Evolutionary conservation across 2,329 filamentous ascomycete genomes (phyloP).

Genomic region (Saccharata proteae): DNA sequence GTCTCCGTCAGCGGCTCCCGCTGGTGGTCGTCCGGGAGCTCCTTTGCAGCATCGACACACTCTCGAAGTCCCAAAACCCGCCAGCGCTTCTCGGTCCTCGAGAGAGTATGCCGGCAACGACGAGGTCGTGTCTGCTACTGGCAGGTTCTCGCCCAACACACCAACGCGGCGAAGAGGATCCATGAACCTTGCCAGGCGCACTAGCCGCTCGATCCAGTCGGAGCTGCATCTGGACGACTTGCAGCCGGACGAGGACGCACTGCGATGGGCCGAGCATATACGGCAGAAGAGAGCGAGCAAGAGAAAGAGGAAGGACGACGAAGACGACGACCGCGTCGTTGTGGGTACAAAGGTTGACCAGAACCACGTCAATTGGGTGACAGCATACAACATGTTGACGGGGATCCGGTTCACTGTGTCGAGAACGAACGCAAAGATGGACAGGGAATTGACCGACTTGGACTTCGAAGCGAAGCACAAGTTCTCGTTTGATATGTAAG

Average conservation of each 20-base stretch:
- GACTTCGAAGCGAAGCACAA: slow-evolving; percentile 95
- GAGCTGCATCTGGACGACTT: slow-evolving; percentile 76
- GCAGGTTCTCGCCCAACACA: slow-evolving; percentile 67
- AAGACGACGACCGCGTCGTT: slow-evolving; percentile 79
- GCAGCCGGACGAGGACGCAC: slow-evolving; percentile 76
- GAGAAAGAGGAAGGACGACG: slow-evolving; percentile 70
- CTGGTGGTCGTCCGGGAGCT: slow-evolving; percentile 10
- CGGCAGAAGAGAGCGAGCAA: slow-evolving; percentile 85
- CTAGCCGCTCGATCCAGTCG: slow-evolving; percentile 75
- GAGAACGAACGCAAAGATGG: slow-evolving; percentile 90
- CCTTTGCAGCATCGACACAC: slow-evolving; percentile 71
- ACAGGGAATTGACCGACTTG: slow-evolving; percentile 75
- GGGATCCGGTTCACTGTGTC: slow-evolving; percentile 96
- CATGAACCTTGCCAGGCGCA: slow-evolving; percentile 66
- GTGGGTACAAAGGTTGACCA: slow-evolving; percentile 97
- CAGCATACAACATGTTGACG: slow-evolving; percentile 98
- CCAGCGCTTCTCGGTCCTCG: slow-evolving; percentile 51
- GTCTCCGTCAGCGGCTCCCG: slow-evolving; percentile 51
- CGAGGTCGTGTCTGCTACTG: slow-evolving; percentile 57
- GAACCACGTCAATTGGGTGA: slow-evolving; percentile 93
- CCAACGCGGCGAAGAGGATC: slow-evolving; percentile 61
- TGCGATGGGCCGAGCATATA: slow-evolving; percentile 85
- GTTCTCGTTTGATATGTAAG: slow-evolving; percentile 96
- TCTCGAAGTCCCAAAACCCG: slow-evolving; percentile 66
- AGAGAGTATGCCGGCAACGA: slow-evolving; percentile 41